Evolutionary conservation across 2,329 filamentous ascomycete species (phyloP).

Genomic region (Grosmannia penicillata): DNA sequence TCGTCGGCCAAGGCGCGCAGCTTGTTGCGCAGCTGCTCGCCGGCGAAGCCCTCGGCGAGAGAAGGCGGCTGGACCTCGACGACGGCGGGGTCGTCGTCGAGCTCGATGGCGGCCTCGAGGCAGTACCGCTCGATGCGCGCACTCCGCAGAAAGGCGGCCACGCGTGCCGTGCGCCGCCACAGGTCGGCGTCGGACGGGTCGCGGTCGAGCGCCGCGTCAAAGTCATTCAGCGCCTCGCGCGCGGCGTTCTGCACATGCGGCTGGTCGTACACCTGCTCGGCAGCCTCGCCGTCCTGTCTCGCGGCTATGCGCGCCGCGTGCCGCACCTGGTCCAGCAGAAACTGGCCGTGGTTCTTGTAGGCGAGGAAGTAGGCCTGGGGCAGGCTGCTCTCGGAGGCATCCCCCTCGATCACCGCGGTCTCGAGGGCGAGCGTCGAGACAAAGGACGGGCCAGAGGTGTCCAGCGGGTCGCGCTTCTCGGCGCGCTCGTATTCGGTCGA

Average conservation of each 20-base stretch:
- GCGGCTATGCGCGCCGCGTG: slow-evolving; percentile 25
- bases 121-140: slow-evolving; percentile 44
- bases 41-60: slow-evolving; percentile 47
- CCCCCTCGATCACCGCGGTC: slow-evolving; percentile 45
- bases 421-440: slow-evolving; percentile 39
- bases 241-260: slow-evolving; percentile 22
- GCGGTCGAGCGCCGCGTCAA: slow-evolving; percentile 43
- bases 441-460: slow-evolving; percentile 30
- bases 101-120: slow-evolving; percentile 49
- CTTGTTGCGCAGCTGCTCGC: slow-evolving; percentile 43
- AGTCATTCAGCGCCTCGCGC: slow-evolving; percentile 37
- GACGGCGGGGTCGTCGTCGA: slow-evolving; percentile 51
- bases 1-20: slow-evolving; percentile 38
- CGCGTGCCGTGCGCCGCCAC: slow-evolving; percentile 44
- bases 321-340: slow-evolving; percentile 62
- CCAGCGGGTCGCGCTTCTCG: slow-evolving; percentile 37
- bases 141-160: slow-evolving; percentile 43
- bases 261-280: slow-evolving; percentile 16
- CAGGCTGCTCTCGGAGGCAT: slow-evolving; percentile 65
- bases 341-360: slow-evolving; percentile 92
- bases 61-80: slow-evolving; percentile 49
- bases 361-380: slow-evolving; percentile 84
- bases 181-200: slow-evolving; percentile 54
- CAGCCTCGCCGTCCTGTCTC: background rate
- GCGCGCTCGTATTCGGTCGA: slow-evolving; percentile 69